Evolutionary conservation across 2,329 filamentous ascomycete genomes (phyloP).

Genomic region (Diaporthe citrichinensis): DNA sequence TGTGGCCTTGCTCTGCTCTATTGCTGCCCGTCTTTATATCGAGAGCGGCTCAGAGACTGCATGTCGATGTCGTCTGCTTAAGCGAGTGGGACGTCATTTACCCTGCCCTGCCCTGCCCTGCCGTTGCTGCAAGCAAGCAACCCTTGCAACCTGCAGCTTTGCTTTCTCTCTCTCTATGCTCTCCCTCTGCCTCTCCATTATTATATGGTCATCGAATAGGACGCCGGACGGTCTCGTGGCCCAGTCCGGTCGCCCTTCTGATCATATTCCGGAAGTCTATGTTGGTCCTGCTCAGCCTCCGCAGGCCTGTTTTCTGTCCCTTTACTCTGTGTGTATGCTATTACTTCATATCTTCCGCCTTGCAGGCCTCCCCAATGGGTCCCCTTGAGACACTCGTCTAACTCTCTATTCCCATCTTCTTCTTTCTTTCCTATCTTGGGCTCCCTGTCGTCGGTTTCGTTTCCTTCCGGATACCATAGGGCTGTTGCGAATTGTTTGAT

Average conservation of each 20-base stretch:
- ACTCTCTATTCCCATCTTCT: slow-evolving; percentile 23
- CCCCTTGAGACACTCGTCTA: slow-evolving; percentile 36
- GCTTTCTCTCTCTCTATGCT: not conserved
- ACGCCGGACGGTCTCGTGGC: slow-evolving; percentile 32
- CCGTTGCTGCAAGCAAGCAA: slow-evolving; percentile 11
- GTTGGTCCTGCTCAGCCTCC: slow-evolving; percentile 37
- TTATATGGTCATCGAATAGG: slow-evolving; percentile 32
- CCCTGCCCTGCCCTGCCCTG: slow-evolving; percentile 21
- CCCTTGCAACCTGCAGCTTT: slow-evolving; percentile 12
- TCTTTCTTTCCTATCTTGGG: slow-evolving; percentile 32
- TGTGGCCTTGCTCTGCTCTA: not conserved
- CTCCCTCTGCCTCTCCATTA: not conserved
- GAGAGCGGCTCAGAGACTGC: slow-evolving; percentile 35
- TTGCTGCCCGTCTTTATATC: slow-evolving; percentile 28
- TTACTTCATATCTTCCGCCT: slow-evolving; percentile 33
- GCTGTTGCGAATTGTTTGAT: slow-evolving; percentile 25
- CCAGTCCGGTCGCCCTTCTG: slow-evolving; percentile 28
- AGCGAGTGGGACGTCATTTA: slow-evolving; percentile 39
- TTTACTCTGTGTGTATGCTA: slow-evolving; percentile 13
- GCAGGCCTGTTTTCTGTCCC: slow-evolving; percentile 11
- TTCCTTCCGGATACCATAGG: slow-evolving; percentile 30
- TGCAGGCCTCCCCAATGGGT: slow-evolving; percentile 25
- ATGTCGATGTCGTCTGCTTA: slow-evolving; percentile 28
- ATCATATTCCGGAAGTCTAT: slow-evolving; percentile 24
- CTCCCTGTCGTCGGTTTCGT: slow-evolving; percentile 30